Base-by-base conservation (phyloP, 2,329 filamentous ascomycete genomes). In the Dothidotthia symphoricarpi region DNA sequence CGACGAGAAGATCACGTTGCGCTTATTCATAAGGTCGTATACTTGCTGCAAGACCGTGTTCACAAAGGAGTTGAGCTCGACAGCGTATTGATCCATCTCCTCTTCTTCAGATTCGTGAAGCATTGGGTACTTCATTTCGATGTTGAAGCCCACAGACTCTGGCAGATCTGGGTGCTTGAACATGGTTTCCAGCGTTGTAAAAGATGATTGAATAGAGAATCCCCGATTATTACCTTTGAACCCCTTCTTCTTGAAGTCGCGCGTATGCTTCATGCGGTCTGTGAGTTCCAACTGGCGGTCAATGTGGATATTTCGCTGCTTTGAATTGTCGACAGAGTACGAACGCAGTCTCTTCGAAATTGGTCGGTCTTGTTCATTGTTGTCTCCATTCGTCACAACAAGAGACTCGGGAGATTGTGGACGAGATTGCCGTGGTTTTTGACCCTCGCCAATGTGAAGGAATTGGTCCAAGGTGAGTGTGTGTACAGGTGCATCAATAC, bases 121-220 rank as follows among this genome's bases (percentile, higher is more conserved):
- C 90, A 97, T 97, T 4, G 93, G 93, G 63, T 98, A 98, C 70
- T 98, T 97, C 78, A 98, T 86, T 72, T 98, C 93, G 53, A 98
- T 95, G 68, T 98, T 97, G 77, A 98, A 98, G 11, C 93, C 90
- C 15, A 95, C 86, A 11, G 80, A 76, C 47, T 85, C 78, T 0
- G 89, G 88, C 0, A 98, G 72, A 60, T 90, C 84, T 3, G 36
- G 39, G 24, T 37, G 39, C 56, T 80, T 79, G 71, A 98, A 96
- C 63, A 97, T 82, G 46, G 96, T 88, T 66, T 96, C 89, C 4
- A 98, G 75, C 0, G 93, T 98, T 6, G 91, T 90, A 69, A 98
- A 98, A 0, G 91, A 89, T 0, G 87, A 88, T 64, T 97, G 91
- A 57, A 98, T 97, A 57, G 94, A 94, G 62, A 88, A 89, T 35